phyloP scores from a whole-genome alignment of 176 grass and related monocot species.

The Zoysia japonica region DNA sequence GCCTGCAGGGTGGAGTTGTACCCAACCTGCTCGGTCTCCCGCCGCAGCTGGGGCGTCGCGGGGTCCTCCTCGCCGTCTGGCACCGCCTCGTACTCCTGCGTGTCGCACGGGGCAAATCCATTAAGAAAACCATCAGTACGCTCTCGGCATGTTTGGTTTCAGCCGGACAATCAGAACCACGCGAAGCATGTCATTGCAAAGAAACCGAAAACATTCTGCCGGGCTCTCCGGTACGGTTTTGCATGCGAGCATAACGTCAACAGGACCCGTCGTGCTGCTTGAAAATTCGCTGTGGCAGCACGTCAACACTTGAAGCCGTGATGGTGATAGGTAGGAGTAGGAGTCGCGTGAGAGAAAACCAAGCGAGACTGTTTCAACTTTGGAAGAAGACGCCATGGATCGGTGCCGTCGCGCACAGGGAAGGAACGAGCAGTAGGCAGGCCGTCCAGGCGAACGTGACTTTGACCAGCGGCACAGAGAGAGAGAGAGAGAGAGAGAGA shows the following conservation, averaged over 20 bases:
- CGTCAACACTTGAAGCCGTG: too few species aligned
- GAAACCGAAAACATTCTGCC: too few species aligned
- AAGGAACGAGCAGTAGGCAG: background rate
- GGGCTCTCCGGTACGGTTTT: too few species aligned
- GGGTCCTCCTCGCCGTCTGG: slow-evolving; percentile 60
- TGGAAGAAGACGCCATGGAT: background rate
- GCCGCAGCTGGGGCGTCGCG: slow-evolving; percentile 60
- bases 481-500: background rate
- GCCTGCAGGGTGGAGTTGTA: slow-evolving; percentile 53
- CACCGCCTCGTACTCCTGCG: slow-evolving; percentile 66
- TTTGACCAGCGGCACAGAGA: background rate
- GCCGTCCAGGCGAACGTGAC: background rate
- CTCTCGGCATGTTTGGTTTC: background rate
- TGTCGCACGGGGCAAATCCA: background rate
- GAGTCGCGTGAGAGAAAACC: too few species aligned
- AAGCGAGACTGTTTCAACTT: background rate
- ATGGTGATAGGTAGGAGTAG: too few species aligned
- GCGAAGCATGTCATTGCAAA: too few species aligned
- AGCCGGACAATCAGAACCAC: background rate
- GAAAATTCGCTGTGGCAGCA: too few species aligned
- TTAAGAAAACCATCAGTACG: background rate
- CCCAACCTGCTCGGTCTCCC: slow-evolving; percentile 75
- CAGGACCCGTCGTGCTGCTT: too few species aligned
- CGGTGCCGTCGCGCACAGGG: slow-evolving; percentile 19
- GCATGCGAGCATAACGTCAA: too few species aligned